phyloP scores from a whole-genome alignment of 768 basidiomycete genomes.

The Roridomyces roridus region DNA sequence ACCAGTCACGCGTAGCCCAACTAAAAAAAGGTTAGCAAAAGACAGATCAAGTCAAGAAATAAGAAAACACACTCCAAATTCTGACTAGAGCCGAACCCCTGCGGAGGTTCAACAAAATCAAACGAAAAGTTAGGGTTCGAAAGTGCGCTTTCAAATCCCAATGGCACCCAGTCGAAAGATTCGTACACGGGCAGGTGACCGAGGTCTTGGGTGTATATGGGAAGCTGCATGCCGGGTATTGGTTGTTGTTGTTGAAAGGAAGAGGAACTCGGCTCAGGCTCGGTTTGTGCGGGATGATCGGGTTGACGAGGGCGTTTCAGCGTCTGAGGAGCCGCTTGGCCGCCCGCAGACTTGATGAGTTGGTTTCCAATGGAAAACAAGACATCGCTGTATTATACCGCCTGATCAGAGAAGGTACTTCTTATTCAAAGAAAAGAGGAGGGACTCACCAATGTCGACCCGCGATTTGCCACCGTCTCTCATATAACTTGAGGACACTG shows the following conservation, averaged over 20 bases:
- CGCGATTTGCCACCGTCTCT: slow-evolving; percentile 17
- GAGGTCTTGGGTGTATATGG: slow-evolving; percentile 50
- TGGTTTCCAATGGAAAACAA: slow-evolving; percentile 16
- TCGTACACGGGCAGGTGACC: slow-evolving; percentile 47
- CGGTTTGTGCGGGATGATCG: no score
- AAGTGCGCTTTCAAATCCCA: background rate
- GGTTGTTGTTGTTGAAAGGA: background rate
- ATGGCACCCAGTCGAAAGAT: slow-evolving; percentile 17
- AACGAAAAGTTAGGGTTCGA: background rate
- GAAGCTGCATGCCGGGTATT: no score
- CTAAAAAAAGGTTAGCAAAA: no score
- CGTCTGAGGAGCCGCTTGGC: background rate
- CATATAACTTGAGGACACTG: slow-evolving; percentile 37
- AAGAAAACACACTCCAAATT: no score
- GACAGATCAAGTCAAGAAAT: background rate
- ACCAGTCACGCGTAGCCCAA: slow-evolving; percentile 19
- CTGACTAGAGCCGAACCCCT: no score
- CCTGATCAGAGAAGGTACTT: no score
- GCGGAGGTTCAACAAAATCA: background rate
- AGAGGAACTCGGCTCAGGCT: background rate
- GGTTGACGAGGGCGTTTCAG: slow-evolving; percentile 8
- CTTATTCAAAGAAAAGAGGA: background rate
- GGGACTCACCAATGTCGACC: slow-evolving; percentile 14
- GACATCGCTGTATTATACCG: slow-evolving; percentile 4
- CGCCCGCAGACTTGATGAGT: slow-evolving; percentile 7